Base-by-base conservation (phyloP, 2,329 filamentous ascomycete species). In the Incumbomyces delicatus region DNA sequence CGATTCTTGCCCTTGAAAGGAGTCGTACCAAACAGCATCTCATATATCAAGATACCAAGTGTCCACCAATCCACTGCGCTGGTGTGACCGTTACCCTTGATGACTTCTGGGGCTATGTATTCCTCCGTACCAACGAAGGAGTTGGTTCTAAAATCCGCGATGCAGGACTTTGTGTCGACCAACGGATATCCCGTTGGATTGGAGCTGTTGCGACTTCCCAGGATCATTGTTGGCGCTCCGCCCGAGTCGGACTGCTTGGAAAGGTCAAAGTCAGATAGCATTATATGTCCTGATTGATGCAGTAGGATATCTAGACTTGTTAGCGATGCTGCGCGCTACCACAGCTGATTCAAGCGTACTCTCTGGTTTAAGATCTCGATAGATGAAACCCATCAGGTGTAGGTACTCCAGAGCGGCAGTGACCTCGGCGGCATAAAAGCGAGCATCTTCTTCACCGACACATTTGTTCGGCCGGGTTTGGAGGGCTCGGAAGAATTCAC, bases 1-100 rank as follows among this genome's bases (percentile, higher is more conserved):
- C 92, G 80, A 67, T 95, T 98, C 78, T 98, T 96, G 57, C 92
- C 92, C 73, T 98, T 98, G 76, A 98, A 98, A 1, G 92, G 92
- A 0, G 92, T 98, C 0, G 90, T 98, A 46, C 92, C 92, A 69
- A 90, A 98, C 31, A 98, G 75, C 92, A 98, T 98, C 67, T 98
- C 92, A 65, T 96, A 98, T 47, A 98, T 88, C 61, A 98, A 69
- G 56, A 98, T 96, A 16, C 92, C 92, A 44, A 98, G 68, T 0
- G 92, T 98, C 92, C 92, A 98, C 92, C 92, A 98, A 66, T 98
- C 92, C 12, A 98, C 92, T 12, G 92, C 92, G 62, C 90, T 96
- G 6, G 92, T 98, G 67, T 98, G 92, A 18, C 92, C 92, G 61
- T 90, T 95, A 33, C 92, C 92, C 69, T 96, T 96, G 64, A 98